Evolutionary conservation across 768 basidiomycete genomes (phyloP).

Genomic region (Infundibulicybe gibba): DNA sequence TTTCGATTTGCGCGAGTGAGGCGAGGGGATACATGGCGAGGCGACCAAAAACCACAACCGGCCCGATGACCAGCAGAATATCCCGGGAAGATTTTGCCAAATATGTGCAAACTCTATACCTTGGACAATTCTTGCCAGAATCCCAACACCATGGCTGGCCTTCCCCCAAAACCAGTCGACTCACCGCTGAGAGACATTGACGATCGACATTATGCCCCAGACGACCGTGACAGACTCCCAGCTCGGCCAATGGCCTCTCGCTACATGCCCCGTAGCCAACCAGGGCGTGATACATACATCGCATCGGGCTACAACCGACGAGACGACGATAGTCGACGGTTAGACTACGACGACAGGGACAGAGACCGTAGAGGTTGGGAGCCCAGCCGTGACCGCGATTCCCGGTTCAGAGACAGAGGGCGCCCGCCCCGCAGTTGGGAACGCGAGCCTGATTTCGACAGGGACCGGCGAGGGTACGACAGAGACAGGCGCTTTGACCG

Average conservation of each 20-base stretch:
- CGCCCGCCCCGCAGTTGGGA: conserved; percentile 4
- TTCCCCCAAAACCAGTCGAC: conserved; percentile 35
- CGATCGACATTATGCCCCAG: conserved; percentile 12
- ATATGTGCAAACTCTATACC: too few relatives aligned
- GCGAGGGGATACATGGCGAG: conserved; percentile 65
- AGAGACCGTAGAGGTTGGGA: conserved; percentile 15
- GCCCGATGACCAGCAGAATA: too few relatives aligned
- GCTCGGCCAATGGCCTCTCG: conserved; percentile 19
- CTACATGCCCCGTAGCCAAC: conserved; percentile 12
- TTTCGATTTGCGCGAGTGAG: conserved; percentile 71
- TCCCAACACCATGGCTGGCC: conserved; percentile 25
- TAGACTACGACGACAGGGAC: conserved; percentile 17
- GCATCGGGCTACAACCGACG: conserved; percentile 12
- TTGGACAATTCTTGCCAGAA: too few relatives aligned
- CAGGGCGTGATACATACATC: conserved; percentile 27
- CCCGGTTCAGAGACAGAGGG: conserved; percentile 15
- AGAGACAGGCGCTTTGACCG: conserved; percentile 10
- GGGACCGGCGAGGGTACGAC: conserved; percentile 16
- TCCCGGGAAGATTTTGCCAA: too few relatives aligned
- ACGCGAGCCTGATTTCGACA: conserved; percentile 14
- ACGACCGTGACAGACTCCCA: conserved; percentile 24
- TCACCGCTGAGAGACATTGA: conserved; percentile 18
- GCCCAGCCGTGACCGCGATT: conserved; percentile 10
- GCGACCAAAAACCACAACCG: too few relatives aligned
- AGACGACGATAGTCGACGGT: conserved; percentile 17